phyloP scores from a whole-genome alignment of 345 rosid species.

The Raphanus sativus region DNA sequence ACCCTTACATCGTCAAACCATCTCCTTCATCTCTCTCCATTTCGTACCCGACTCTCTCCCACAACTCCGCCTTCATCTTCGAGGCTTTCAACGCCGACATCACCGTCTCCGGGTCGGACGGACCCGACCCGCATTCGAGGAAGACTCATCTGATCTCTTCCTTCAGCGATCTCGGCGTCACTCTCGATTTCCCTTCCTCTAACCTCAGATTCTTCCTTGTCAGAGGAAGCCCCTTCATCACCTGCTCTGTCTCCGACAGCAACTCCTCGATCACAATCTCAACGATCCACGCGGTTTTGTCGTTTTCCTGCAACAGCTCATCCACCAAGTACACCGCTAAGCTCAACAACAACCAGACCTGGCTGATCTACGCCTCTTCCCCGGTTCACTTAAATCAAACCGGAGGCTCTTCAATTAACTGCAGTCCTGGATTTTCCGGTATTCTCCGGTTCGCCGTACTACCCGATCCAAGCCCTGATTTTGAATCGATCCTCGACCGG shows the following conservation, averaged over 20 bases:
- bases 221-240: constrained; percentile 84
- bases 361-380: constrained; percentile 78
- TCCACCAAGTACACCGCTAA: constrained; percentile 59
- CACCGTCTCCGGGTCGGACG: constrained; percentile 53
- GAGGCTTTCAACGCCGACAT: constrained; percentile 67
- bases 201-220: constrained; percentile 75
- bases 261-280: constrained; percentile 55
- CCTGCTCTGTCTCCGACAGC: constrained; percentile 49
- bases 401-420: constrained; percentile 47
- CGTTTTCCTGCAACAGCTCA: constrained; percentile 46
- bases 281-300: constrained; percentile 73
- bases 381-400: constrained; percentile 51
- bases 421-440: constrained; percentile 54
- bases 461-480: constrained; percentile 47
- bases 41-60: constrained; percentile 69
- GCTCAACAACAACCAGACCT: constrained; percentile 81
- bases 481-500: constrained; percentile 64
- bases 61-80: constrained; percentile 60
- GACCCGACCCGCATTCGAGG: constrained; percentile 35
- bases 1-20: constrained; percentile 83
- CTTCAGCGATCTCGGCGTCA: constrained; percentile 69
- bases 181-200: constrained; percentile 72
- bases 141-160: constrained; percentile 64
- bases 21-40: constrained; percentile 56
- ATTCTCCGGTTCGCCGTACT: constrained; percentile 58